Conservation (phyloP, 148 eudicot genomes). For the Rhododendron simsii region DNA sequence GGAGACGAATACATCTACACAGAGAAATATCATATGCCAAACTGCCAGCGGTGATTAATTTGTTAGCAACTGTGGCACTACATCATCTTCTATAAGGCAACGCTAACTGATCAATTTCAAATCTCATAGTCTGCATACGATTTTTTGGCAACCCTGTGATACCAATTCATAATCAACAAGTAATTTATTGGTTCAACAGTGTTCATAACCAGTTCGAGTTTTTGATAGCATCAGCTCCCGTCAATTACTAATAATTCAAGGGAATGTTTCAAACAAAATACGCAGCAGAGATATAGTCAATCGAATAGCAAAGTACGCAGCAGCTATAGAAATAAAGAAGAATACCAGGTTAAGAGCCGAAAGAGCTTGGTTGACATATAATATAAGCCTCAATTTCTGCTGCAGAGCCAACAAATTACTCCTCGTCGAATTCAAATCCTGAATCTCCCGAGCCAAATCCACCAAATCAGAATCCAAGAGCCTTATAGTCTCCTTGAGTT, state of each 20-base stretch:
- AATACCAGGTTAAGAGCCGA: conserved; percentile 73
- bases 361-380: conserved; percentile 80
- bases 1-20: not conserved
- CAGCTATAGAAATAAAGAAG: not conserved
- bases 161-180: not conserved
- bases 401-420: conserved; percentile 54
- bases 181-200: not conserved
- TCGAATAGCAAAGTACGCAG: not conserved
- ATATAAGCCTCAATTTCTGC: conserved; percentile 69
- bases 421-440: conserved; percentile 50
- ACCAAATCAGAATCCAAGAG: conserved; percentile 72
- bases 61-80: not conserved
- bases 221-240: not conserved
- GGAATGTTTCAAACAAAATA: not conserved
- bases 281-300: not conserved
- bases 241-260: not conserved
- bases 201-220: not conserved
- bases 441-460: conserved; percentile 58
- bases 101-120: not conserved
- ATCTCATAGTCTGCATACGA: not conserved
- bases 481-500: conserved; percentile 68
- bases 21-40: not conserved
- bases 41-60: not conserved
- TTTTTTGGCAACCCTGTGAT: not conserved
- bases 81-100: not conserved